Base-by-base conservation (phyloP, 306 rosid species). In the Cyamopsis tetragonoloba region DNA sequence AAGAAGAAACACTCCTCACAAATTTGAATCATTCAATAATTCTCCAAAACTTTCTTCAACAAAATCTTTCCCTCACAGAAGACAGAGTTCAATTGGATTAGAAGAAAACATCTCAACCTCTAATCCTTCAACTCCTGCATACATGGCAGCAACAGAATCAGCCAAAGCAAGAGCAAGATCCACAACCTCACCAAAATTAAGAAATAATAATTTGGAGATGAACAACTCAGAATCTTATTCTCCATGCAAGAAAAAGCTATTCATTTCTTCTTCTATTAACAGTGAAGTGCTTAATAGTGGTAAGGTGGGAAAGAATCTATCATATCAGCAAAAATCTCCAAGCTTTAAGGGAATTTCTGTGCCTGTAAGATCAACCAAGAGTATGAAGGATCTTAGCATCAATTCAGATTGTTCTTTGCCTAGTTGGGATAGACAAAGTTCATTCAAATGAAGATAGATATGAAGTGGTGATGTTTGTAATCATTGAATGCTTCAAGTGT, bases 121-220 rank as follows among this genome's bases (percentile, higher is more conserved):
- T n/a, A n/a, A n/a, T 48, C 96, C 96, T 11, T 26, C 51, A 53
- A 81, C 86, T 47, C 99, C 99, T 0, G 71, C 99, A 50, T 93
- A 93, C 82, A 93, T 93, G 98, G 98, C 97, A 6, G 88, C 95
- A 27, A 93, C 98, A 3, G 96, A 90, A 80, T 93, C 98, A 15
- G 92, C 95, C 9, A 93, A 56, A 69, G 89, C 96, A 43, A 88
- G 79, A 80, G 63, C 89, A 37, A 88, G 97, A 67, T 77, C 95
- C 4, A 58, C 80, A 61, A 88, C 87, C 83, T 89, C 91, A 3
- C 98, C 96, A 12, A 93, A 76, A 78, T 58, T 80, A 59, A 80
- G 96, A 80, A 61, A 79, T 0, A 70, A 77, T 76, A 85, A 57
- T 72, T 70, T 76, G 20, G 95, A 88, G 41, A 71, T 71, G 23